Conservation (phyloP, 768 basidiomycete genomes). For the Kwoniella europaea region DNA sequence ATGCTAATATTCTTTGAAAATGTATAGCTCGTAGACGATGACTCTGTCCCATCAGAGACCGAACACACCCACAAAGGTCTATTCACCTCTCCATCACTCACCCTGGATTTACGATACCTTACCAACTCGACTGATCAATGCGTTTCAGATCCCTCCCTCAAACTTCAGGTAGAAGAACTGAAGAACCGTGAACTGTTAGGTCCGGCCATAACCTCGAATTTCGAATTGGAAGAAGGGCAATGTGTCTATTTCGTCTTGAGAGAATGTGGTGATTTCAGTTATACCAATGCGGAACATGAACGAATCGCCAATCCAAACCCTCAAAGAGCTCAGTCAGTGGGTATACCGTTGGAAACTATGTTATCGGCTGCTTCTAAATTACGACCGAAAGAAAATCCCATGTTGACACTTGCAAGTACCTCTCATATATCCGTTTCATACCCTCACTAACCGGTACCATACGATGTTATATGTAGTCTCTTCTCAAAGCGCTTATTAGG, state of each 20-base stretch:
- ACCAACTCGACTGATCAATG: slow-evolving; percentile 66
- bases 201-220: slow-evolving; percentile 65
- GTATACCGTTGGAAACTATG: slow-evolving; percentile 64
- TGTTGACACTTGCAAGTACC: slow-evolving; percentile 66
- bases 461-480: slow-evolving; percentile 13
- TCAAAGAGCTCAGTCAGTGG: slow-evolving; percentile 61
- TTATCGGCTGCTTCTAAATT: slow-evolving; percentile 62
- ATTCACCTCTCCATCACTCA: slow-evolving; percentile 52
- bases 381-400: slow-evolving; percentile 70
- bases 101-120: slow-evolving; percentile 75
- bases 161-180: slow-evolving; percentile 68
- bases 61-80: slow-evolving; percentile 62
- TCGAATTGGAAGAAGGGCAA: slow-evolving; percentile 81
- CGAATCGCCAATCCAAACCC: slow-evolving; percentile 58
- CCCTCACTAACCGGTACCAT: background rate
- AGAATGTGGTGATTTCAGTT: slow-evolving; percentile 64
- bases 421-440: background rate
- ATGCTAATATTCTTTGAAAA: too few species aligned
- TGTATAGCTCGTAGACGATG: slow-evolving; percentile 58
- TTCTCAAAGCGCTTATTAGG: slow-evolving; percentile 56
- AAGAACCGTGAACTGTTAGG: slow-evolving; percentile 73
- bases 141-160: slow-evolving; percentile 63
- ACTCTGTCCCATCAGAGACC: slow-evolving; percentile 41
- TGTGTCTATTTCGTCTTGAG: slow-evolving; percentile 85
- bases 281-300: slow-evolving; percentile 45